phyloP scores from a whole-genome alignment of 2,329 filamentous ascomycete genomes.

The Exophiala xenobiotica region DNA sequence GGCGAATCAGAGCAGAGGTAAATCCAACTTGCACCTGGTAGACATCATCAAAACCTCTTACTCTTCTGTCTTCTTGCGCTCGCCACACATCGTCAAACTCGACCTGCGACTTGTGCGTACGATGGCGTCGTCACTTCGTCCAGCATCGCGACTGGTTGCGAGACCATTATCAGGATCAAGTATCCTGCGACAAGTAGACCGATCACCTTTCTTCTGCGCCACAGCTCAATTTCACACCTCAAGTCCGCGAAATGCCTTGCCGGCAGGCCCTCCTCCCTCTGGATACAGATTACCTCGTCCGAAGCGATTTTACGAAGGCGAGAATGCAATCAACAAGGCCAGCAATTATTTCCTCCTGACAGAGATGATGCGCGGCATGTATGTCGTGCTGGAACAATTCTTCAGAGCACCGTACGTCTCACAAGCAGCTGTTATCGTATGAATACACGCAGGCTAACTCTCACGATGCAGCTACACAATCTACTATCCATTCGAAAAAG shows the following conservation, averaged over 20 bases:
- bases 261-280: constrained; percentile 73
- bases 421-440: too few relatives aligned
- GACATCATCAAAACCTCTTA: constrained; percentile 35
- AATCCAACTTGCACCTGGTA: constrained; percentile 21
- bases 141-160: constrained; percentile 46
- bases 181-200: constrained; percentile 32
- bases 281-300: constrained; percentile 75
- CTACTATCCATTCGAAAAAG: constrained; percentile 98
- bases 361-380: constrained; percentile 98
- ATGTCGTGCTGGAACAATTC: constrained; percentile 94
- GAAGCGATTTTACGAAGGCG: constrained; percentile 77
- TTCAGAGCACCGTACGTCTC: constrained; percentile 97
- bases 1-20: constrained; percentile 2
- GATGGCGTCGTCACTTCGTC: constrained; percentile 46
- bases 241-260: constrained; percentile 62
- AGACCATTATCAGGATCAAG: constrained; percentile 38
- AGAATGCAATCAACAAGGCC: constrained; percentile 75
- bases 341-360: constrained; percentile 94
- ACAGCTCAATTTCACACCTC: constrained; percentile 63
- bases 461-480: constrained; percentile 76
- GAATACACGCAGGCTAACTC: constrained; percentile 1
- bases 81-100: constrained; percentile 25
- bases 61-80: constrained; percentile 25
- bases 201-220: constrained; percentile 42
- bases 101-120: constrained; percentile 27